Conservation (phyloP, 352 stramenopile species). For the Plasmopara muralis region DNA sequence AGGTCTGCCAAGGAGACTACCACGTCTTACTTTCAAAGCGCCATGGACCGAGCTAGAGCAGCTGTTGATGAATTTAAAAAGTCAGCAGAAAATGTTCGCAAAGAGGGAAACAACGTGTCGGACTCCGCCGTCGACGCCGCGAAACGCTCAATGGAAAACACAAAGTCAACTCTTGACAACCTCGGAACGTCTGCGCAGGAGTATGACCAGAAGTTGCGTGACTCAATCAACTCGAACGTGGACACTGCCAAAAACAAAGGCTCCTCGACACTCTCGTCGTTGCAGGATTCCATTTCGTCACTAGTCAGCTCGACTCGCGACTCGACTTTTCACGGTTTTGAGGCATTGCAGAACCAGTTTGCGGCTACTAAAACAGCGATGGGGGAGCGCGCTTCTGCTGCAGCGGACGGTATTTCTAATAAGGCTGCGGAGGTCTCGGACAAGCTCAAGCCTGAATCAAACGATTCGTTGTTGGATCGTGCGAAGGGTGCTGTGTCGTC, state of each 20-base stretch:
- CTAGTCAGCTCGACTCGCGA: constrained; percentile 27
- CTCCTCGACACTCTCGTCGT: constrained; percentile 12
- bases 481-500: constrained; percentile 12
- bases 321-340: constrained; percentile 32
- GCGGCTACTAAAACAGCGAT: constrained; percentile 16
- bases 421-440: constrained; percentile 19
- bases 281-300: constrained; percentile 24
- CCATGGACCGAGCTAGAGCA: constrained; percentile 24
- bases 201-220: constrained; percentile 16
- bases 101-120: constrained; percentile 19
- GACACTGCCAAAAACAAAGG: constrained; percentile 22
- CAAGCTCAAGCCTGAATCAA: constrained; percentile 11
- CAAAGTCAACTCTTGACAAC: constrained; percentile 19
- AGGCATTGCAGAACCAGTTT: constrained; percentile 32
- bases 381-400: constrained; percentile 14
- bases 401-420: constrained; percentile 2
- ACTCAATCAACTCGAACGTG: constrained; percentile 16
- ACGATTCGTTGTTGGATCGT: constrained; percentile 23
- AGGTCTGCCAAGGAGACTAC: constrained; percentile 27
- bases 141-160: constrained; percentile 28
- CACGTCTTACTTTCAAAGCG: constrained; percentile 30
- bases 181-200: constrained; percentile 18
- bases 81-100: constrained; percentile 17
- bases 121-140: constrained; percentile 17
- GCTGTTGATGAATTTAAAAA: constrained; percentile 20